Base-by-base conservation (phyloP, 2,329 filamentous ascomycete genomes). In the Alternaria solani region DNA sequence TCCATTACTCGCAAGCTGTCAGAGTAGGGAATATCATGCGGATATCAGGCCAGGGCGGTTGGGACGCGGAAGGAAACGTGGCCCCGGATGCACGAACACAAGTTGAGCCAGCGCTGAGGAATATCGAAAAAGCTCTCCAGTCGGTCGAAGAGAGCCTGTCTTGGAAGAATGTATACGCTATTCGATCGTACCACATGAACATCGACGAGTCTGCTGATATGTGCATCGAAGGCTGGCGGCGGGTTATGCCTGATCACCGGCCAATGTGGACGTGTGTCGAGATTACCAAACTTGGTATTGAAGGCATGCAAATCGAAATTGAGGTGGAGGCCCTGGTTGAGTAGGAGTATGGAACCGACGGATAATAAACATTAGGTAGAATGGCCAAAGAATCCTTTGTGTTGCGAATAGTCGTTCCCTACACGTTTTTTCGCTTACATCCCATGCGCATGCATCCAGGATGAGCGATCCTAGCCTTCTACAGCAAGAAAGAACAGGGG, bases 121-220 rank as follows among this genome's bases (percentile, higher is more conserved):
- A 87, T 57, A 82, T 87, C n/a, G 83, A 88, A 2, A 80, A 82
- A 55, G 83, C 83, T 3, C 51, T 64, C 9, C 42, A 62, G 20
- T 47, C 52, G 36, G 61, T 51, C 34, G 55, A 59, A n/a, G 41
- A 44, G 23, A 42, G n/a, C 9, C 36, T 57, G 16, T 48, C 54
- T 16, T 84, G 82, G 82, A 66, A 69, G 25, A 82, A 86, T 58
- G 84, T 87, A 0, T 67, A 63, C 55, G 62, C 56, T 34, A 56
- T 64, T 36, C 52, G 59, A 23, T 53, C 52, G 16, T 66, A 66
- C 48, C 53, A 53, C 41, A 58, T 38, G 18, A 20, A 60, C 6
- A 48, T 63, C 36, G 44, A 61, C 28, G 54, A 63, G 43, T 47
- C 32, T 9, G 51, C 47, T 6, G 56, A 57, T 3, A 23, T 54